Evolutionary conservation across 2,329 filamentous ascomycete genomes (phyloP).

Genomic region (Talaromyces sp.): DNA sequence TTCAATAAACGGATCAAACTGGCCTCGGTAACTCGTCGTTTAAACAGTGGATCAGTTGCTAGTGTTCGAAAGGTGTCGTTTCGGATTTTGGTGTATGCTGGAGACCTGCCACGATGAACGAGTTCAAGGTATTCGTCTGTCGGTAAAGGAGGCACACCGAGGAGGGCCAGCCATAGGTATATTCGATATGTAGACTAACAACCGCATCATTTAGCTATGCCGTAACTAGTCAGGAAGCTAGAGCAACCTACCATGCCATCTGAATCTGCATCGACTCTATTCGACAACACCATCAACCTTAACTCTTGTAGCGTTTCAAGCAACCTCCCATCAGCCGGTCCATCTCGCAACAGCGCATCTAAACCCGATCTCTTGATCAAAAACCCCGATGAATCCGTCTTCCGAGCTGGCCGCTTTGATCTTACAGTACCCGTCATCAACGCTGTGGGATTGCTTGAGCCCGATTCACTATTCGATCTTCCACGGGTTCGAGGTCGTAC

Average conservation of each 20-base stretch:
- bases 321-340: slow-evolving; percentile 64
- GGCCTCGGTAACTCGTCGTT: slow-evolving; percentile 89
- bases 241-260: slow-evolving; percentile 48
- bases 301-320: slow-evolving; percentile 42
- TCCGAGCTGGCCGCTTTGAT: slow-evolving; percentile 35
- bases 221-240: not conserved
- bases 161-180: slow-evolving; percentile 91
- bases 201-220: not conserved
- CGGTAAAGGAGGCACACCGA: slow-evolving; percentile 76
- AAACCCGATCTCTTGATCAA: slow-evolving; percentile 48
- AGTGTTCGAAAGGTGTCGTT: slow-evolving; percentile 97
- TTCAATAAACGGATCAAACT: slow-evolving; percentile 91
- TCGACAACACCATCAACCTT: slow-evolving; percentile 46
- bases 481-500: slow-evolving; percentile 37
- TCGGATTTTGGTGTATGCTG: slow-evolving; percentile 93
- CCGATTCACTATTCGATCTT: slow-evolving; percentile 59
- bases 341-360: slow-evolving; percentile 73
- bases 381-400: slow-evolving; percentile 41
- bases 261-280: slow-evolving; percentile 46
- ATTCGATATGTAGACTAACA: slow-evolving; percentile 80
- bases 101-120: slow-evolving; percentile 87
- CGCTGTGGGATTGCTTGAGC: slow-evolving; percentile 7
- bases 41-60: slow-evolving; percentile 94
- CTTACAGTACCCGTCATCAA: slow-evolving; percentile 49
- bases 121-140: slow-evolving; percentile 86